A percentile compares a stretch with the other conserved stretches of the same genome.
phyloP scores from a whole-genome alignment of 305 asterid species.

The Petunia hybrid region DNA sequence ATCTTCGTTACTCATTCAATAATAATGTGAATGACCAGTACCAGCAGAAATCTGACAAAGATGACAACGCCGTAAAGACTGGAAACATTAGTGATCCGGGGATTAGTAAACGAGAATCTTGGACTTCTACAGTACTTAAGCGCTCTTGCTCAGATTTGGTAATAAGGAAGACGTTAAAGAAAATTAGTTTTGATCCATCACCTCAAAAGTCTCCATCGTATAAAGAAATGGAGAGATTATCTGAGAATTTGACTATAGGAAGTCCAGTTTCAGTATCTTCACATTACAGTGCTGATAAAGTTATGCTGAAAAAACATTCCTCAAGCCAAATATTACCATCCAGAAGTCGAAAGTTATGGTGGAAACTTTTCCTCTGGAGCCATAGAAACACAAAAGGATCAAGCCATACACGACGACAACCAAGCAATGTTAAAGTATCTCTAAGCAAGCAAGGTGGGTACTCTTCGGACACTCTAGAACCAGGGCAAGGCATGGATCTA shows the following conservation, averaged over 20 bases:
- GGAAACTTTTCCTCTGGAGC: slow-evolving; percentile 83
- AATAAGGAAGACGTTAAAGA: slow-evolving; percentile 42
- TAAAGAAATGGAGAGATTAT: slow-evolving; percentile 55
- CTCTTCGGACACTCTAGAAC: slow-evolving; percentile 56
- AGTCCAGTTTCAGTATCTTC: slow-evolving; percentile 61
- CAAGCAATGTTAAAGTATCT: slow-evolving; percentile 28
- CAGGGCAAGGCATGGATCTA: slow-evolving; percentile 34
- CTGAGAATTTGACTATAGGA: slow-evolving; percentile 38
- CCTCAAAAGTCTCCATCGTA: slow-evolving; percentile 49
- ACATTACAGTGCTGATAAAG: slow-evolving; percentile 66
- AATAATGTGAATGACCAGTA: slow-evolving; percentile 33
- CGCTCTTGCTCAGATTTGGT: slow-evolving; percentile 72
- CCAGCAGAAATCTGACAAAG: slow-evolving; percentile 27
- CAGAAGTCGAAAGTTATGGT: slow-evolving; percentile 69
- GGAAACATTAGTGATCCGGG: slow-evolving; percentile 72
- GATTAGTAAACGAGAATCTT: slow-evolving; percentile 43
- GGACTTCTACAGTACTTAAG: slow-evolving; percentile 54
- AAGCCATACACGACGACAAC: slow-evolving; percentile 30
- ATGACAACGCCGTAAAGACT: slow-evolving; percentile 32
- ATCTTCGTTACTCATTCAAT: slow-evolving; percentile 25
- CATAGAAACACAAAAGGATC: slow-evolving; percentile 60
- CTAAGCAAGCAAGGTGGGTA: slow-evolving; percentile 52
- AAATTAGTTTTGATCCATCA: slow-evolving; percentile 36
- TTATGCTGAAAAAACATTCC: slow-evolving; percentile 74
- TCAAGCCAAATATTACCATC: slow-evolving; percentile 81